These are phyloP conservation scores for Parmales sp. DNA, from an alignment of 108 stramenopile genomes.

Conservation along the genomic window DNA sequence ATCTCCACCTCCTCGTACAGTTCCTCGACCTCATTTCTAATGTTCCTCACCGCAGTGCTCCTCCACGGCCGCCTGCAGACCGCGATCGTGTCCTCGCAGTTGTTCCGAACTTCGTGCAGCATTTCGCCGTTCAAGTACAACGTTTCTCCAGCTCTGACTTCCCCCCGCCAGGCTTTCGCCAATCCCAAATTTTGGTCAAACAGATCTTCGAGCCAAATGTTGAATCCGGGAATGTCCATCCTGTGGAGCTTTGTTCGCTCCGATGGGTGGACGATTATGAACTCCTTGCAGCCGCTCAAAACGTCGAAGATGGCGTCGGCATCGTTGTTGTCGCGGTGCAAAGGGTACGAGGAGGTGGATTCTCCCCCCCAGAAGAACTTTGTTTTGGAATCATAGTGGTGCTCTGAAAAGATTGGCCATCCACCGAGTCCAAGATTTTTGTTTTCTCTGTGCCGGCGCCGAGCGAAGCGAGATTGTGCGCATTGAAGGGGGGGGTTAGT, in stretches of 20 bases:
- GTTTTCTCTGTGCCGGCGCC: too few species aligned
- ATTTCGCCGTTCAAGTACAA: not conserved
- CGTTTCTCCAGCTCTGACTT: not conserved
- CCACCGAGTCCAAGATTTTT: not conserved
- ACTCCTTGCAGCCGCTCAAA: constrained; percentile 6
- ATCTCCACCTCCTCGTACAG: not conserved
- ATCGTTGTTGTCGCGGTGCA: constrained; percentile 3
- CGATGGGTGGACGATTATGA: not conserved
- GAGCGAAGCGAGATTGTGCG: too few species aligned
- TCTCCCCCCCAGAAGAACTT: constrained; percentile 4
- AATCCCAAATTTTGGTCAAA: not conserved
- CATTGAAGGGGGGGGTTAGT: too few species aligned
- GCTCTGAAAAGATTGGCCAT: not conserved
- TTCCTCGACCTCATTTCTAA: not conserved
- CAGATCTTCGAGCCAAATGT: constrained; percentile 4
- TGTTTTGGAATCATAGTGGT: not conserved
- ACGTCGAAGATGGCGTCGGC: not conserved
- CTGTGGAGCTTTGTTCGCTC: not conserved
- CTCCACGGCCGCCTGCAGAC: not conserved
- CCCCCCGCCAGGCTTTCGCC: not conserved
- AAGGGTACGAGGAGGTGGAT: not conserved
- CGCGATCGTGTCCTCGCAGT: not conserved
- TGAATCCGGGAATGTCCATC: not conserved
- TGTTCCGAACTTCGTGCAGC: not conserved
- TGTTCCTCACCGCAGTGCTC: not conserved